A percentile compares a stretch with the other conserved stretches of the same genome.
phyloP scores from a whole-genome alignment of 2,329 filamentous ascomycete genomes.

The Davidsoniella eucalypti region DNA sequence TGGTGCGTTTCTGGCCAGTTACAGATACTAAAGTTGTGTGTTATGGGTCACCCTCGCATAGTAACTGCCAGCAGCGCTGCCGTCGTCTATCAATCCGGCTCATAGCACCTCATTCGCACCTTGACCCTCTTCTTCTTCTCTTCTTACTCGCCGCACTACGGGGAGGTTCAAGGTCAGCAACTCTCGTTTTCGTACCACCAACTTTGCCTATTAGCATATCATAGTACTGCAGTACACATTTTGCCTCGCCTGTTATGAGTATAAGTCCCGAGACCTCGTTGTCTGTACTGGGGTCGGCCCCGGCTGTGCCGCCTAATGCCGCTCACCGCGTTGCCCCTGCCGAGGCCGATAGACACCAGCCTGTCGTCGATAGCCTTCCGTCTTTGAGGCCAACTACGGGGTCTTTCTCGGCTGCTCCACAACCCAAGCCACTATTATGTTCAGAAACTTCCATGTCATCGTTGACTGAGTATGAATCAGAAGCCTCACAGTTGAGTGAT shows the following conservation, averaged over 20 bases:
- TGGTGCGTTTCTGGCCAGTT: background rate
- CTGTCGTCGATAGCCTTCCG: background rate
- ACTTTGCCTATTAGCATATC: background rate
- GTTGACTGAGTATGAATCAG: conserved; percentile 6
- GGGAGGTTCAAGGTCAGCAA: background rate
- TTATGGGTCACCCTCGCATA: conserved; percentile 3
- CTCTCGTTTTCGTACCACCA: background rate
- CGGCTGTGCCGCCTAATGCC: background rate
- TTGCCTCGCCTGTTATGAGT: background rate
- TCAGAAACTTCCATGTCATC: conserved; percentile 10
- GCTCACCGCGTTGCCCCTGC: background rate
- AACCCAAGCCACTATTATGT: too few relatives aligned
- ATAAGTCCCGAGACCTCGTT: background rate
- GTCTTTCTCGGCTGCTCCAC: background rate
- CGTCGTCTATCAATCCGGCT: background rate
- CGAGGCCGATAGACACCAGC: background rate
- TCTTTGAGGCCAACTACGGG: background rate
- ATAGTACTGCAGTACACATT: background rate
- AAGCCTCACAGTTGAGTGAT: background rate
- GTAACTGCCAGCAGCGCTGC: background rate
- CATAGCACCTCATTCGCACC: background rate
- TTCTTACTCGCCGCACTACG: background rate
- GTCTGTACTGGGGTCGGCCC: background rate
- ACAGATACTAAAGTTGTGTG: conserved; percentile 2
- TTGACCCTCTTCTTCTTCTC: background rate